Conservation (phyloP, 129 eudicot genomes). For the Ambrosia artemisiifolia region DNA sequence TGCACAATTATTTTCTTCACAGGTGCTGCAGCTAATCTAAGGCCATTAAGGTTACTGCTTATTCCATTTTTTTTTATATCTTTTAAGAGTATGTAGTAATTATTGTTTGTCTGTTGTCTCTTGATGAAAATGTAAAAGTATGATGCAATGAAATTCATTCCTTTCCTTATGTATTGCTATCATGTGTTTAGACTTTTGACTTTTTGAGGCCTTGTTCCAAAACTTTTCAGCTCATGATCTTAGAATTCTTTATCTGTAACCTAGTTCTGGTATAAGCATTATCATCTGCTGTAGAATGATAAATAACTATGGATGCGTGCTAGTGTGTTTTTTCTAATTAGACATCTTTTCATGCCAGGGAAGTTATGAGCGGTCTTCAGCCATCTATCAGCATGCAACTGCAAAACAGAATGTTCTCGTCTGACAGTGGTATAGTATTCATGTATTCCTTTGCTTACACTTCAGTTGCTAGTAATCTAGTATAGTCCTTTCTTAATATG, state of each 20-base stretch:
- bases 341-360: slow-evolving; percentile 41
- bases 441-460: slow-evolving; percentile 1
- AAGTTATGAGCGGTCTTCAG: slow-evolving; percentile 39
- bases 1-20: slow-evolving; percentile 10
- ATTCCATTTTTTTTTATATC: neutral
- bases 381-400: slow-evolving; percentile 33
- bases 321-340: slow-evolving; percentile 1
- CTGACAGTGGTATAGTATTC: slow-evolving; percentile 52
- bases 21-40: slow-evolving; percentile 40
- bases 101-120: neutral
- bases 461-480: neutral
- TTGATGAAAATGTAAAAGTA: slow-evolving; percentile 8
- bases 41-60: slow-evolving; percentile 56
- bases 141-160: neutral
- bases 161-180: neutral
- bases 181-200: neutral
- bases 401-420: slow-evolving; percentile 56
- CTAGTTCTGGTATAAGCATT: neutral
- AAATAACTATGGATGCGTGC: neutral
- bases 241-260: slow-evolving; percentile 4
- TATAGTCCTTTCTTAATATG: neutral
- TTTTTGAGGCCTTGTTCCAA: slow-evolving; percentile 1
- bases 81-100: neutral
- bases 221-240: slow-evolving; percentile 2
- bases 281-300: neutral